Base-by-base conservation (phyloP, 148 eudicot genomes). In the Spergularia marina region DNA sequence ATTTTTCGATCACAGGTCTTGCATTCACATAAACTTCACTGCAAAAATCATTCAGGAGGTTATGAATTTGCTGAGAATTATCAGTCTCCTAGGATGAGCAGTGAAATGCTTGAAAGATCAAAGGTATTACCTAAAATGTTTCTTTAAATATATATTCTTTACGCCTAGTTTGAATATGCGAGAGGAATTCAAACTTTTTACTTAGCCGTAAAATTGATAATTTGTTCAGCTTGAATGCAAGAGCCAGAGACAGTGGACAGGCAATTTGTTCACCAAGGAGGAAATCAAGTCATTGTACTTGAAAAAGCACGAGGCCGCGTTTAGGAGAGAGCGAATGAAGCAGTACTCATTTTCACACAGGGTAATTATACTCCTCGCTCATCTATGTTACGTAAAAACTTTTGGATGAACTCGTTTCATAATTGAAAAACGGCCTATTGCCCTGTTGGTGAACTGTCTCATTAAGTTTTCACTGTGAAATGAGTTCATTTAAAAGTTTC, bases 331-430 rank as follows among this genome's bases (percentile, higher is more conserved):
- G 47, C 82, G 91, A 58, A 89, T 93, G 92, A 88, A 84, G 83
- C 91, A 82, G 66, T 90, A 86, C 84, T 90, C 98, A 0, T 91
- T 72, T 75, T 93, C 98, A 12, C 88, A 91, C 67, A 71, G 89
- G 86, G 96, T 93, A 87, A 30, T 30, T 53, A 10, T 20, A 72
- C 20, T 44, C 55, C n/a, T 58, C n/a, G 10, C 75, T 70, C 63
- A n/a, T 17, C 18, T 61, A 11, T 16, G 59, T 30, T 30, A 30
- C 36, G 36, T 30, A 30, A 44, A 9, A 44, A 44, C 49, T 44
- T 44, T 44, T 44, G 1, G 0, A 44, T 44, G 10, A 44, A 44
- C 49, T 44, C 49, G 49, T 44, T 44, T 44, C 49, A 9, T 44
- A 1, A 44, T 30, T 30, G 4, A 1, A 30, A 3, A 30, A 30